Base-by-base conservation (phyloP, 2,329 filamentous ascomycete species). In the Epicoccum nigrum region DNA sequence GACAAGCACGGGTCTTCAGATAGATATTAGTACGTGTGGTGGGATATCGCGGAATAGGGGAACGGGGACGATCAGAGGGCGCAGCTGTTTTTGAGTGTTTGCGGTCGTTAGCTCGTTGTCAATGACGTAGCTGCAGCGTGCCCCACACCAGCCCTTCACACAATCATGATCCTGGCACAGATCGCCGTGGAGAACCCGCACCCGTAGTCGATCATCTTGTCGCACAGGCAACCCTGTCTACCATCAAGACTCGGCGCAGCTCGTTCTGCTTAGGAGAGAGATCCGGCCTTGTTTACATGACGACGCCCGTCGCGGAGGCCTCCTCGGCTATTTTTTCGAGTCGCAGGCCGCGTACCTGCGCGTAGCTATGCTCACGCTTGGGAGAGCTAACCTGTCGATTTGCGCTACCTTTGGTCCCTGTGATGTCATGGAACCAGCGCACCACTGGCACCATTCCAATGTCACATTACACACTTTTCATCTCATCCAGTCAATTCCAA, bases 81-180 rank as follows among this genome's bases (percentile, higher is more conserved):
- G 27, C 30, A 32, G 49, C 49, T 47, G 43, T 46, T 52, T 52
- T 52, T 52, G 49, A 52, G 43, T 47, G 43, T 52, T 52, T 44
- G 49, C 49, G 44, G 49, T 52, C 43, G 21, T 39, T 52, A 52
- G 49, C 49, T 39, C 28, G 13, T n/a, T 27, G 33, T 43, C 49
- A 38, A 52, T 52, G 49, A 52, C 49, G 49, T 52, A 52, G 9
- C 20, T 15, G n/a, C 25, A 31, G 39, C 19, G 32, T 38, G 42
- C 42, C 49, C 49, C 49, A 45, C 49, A 30, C 28, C 33, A 21
- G 39, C 27, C 31, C 35, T 31, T 51, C 35, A 30, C 35, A 25
- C 23, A 25, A 51, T 45, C 48, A 42, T 46, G 43, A 51, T 45
- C 48, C 49, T 46, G 43, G 49, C 49, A 30, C 28, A 51, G 49